These are phyloP conservation scores for Penicillium sp. DNA, from an alignment of 2,329 filamentous ascomycete species.

Conservation along the genomic window DNA sequence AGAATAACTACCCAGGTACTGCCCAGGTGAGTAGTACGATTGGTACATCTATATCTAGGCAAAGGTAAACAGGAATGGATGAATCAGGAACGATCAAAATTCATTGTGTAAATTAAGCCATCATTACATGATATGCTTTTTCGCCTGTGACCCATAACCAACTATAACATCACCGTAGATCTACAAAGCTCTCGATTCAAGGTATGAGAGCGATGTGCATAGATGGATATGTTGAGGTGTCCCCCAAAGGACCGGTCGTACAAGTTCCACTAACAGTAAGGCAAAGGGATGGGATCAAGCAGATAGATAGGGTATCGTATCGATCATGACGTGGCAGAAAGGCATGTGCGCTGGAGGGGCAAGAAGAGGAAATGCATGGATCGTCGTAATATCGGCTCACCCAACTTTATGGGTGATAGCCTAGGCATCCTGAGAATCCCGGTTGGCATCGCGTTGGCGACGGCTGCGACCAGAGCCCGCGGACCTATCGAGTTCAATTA, in stretches of 20 bases:
- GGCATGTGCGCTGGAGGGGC: constrained; percentile 26
- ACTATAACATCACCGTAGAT: constrained; percentile 9
- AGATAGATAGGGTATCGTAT: constrained; percentile 32
- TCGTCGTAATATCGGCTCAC: constrained; percentile 31
- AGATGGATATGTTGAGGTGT: constrained; percentile 16
- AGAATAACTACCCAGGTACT: no score
- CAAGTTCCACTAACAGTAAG: constrained; percentile 16
- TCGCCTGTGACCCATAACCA: constrained; percentile 11
- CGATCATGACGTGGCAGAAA: constrained; percentile 30
- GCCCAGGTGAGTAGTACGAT: no score
- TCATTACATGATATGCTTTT: constrained; percentile 25
- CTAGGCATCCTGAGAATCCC: constrained; percentile 29
- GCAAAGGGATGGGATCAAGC: constrained; percentile 23
- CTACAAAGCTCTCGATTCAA: constrained; percentile 7
- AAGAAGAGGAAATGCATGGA: constrained; percentile 30
- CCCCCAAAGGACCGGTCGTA: constrained; percentile 16
- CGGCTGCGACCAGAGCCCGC: constrained; percentile 43
- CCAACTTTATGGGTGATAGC: constrained; percentile 19
- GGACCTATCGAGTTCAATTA: constrained; percentile 33
- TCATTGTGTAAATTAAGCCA: constrained; percentile 17
- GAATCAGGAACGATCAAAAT: no score
- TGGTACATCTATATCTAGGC: no score
- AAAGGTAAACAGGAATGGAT: no score
- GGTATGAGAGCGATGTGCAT: constrained; percentile 3
- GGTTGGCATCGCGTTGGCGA: constrained; percentile 32